Conservation (phyloP, 140 eudicot species). For the Erigeron philadelphicus region DNA sequence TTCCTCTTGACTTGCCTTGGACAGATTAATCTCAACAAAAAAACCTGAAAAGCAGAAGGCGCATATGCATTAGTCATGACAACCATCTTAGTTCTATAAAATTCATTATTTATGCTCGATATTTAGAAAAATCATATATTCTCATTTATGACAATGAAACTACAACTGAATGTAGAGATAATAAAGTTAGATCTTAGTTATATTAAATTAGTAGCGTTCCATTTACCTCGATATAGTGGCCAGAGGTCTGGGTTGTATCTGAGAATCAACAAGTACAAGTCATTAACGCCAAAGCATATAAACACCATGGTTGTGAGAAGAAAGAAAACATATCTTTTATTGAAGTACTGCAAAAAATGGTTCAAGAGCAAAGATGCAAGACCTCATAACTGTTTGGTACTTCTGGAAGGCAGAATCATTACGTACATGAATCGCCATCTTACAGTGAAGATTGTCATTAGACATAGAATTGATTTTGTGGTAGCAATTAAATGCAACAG, state of each 20-base stretch:
- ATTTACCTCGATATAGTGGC: slow-evolving; percentile 97
- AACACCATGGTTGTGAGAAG: slow-evolving; percentile 10
- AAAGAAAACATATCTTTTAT: too few species aligned
- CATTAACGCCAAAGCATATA: neutral
- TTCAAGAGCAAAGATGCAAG: slow-evolving; percentile 10
- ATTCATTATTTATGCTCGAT: too few species aligned
- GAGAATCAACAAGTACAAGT: slow-evolving; percentile 28
- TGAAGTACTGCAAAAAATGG: too few species aligned
- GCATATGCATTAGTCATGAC: slow-evolving; percentile 14
- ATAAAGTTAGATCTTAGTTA: neutral
- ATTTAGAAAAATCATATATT: too few species aligned
- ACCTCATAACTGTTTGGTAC: slow-evolving; percentile 94
- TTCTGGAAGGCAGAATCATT: slow-evolving; percentile 70
- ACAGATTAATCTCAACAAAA: slow-evolving; percentile 78
- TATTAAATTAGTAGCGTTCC: too few species aligned
- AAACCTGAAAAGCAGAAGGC: slow-evolving; percentile 52
- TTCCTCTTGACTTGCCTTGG: slow-evolving; percentile 62
- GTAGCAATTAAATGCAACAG: slow-evolving; percentile 80
- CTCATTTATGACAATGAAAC: too few species aligned
- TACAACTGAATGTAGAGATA: neutral
- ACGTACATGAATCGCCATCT: slow-evolving; percentile 88
- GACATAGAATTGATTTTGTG: slow-evolving; percentile 51
- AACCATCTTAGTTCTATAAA: too few species aligned
- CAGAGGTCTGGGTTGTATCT: slow-evolving; percentile 80
- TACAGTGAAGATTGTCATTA: slow-evolving; percentile 56